phyloP scores from a whole-genome alignment of 2,329 filamentous ascomycete species.

The Ramularia endophylla region DNA sequence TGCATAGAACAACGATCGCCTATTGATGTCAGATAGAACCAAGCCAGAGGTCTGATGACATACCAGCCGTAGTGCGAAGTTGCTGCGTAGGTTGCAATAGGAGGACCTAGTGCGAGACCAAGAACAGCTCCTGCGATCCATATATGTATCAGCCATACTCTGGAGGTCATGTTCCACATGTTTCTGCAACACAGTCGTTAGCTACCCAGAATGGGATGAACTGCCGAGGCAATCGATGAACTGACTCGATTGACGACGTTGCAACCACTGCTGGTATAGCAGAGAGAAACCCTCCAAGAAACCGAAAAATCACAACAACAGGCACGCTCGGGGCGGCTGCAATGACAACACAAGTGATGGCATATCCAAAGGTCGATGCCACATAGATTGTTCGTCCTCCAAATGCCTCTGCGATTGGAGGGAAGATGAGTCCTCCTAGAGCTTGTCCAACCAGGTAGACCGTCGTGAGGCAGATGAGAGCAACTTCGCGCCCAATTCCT shows the following conservation, averaged over 20 bases:
- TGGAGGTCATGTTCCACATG: too few species aligned
- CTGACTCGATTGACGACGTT: constrained; percentile 44
- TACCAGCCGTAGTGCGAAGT: constrained; percentile 18
- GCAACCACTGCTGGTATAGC: constrained; percentile 45
- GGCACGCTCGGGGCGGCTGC: constrained; percentile 33
- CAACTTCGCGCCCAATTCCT: constrained; percentile 1
- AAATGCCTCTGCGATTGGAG: constrained; percentile 35
- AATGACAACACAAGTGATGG: constrained; percentile 34
- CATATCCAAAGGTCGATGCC: constrained; percentile 29
- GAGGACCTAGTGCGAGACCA: constrained; percentile 41
- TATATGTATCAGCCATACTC: too few species aligned
- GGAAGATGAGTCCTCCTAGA: constrained; percentile 35
- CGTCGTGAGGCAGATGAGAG: constrained; percentile 10
- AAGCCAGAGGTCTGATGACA: not conserved
- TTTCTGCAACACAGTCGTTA: too few species aligned
- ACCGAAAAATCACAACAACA: constrained; percentile 37
- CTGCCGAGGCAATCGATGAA: too few species aligned
- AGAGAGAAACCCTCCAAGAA: constrained; percentile 41
- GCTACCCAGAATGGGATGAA: too few species aligned
- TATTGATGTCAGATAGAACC: constrained; percentile 14
- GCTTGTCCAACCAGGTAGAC: constrained; percentile 31
- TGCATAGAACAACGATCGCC: constrained; percentile 43
- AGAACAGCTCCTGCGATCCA: constrained; percentile 42
- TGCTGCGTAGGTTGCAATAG: constrained; percentile 32
- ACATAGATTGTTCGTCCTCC: constrained; percentile 34